Percentiles rank a stretch among this genome's conserved stretches.
Evolutionary conservation across 768 basidiomycete genomes (phyloP).

Genomic region (Pleurotus platypus): DNA sequence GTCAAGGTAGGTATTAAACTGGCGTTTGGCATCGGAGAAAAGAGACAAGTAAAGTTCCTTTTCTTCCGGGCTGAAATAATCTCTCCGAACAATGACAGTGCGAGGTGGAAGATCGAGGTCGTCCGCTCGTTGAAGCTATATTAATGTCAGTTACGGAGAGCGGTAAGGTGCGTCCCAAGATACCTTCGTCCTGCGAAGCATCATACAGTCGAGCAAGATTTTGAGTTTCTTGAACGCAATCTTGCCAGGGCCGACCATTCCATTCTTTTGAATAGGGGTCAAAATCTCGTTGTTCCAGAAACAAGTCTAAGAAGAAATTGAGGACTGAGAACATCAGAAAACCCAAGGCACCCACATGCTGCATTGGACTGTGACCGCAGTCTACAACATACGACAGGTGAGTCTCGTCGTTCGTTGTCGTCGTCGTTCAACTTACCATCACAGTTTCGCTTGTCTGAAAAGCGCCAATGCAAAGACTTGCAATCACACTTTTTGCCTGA

Average conservation of each 20-base stretch:
- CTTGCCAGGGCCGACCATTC: constrained; percentile 75
- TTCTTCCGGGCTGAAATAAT: constrained; percentile 96
- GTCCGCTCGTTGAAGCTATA: constrained; percentile 88
- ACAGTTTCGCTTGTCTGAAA: constrained; percentile 77
- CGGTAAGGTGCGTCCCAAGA: not conserved
- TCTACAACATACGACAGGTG: constrained; percentile 35
- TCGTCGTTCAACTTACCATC: constrained; percentile 53
- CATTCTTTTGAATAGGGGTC: constrained; percentile 92
- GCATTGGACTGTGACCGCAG: constrained; percentile 84
- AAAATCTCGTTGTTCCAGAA: constrained; percentile 98
- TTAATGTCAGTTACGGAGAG: not conserved
- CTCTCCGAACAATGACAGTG: constrained; percentile 81
- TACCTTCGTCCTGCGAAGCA: constrained; percentile 89
- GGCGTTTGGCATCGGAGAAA: constrained; percentile 89
- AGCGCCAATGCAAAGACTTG: constrained; percentile 95
- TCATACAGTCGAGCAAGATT: constrained; percentile 88
- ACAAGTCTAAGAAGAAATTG: constrained; percentile 58
- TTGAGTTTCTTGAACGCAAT: constrained; percentile 90
- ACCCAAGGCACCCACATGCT: constrained; percentile 49
- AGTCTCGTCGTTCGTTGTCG: not conserved
- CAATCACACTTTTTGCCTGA: constrained; percentile 88
- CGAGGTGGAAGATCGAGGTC: constrained; percentile 94
- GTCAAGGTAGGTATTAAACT: constrained; percentile 88
- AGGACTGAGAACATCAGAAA: not conserved
- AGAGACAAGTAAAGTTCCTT: constrained; percentile 91